Evolutionary conservation across 2,329 filamentous ascomycete species (phyloP), one percentile per base, ranked within the genome.

Genomic region (Setomelanomma holmii): DNA sequence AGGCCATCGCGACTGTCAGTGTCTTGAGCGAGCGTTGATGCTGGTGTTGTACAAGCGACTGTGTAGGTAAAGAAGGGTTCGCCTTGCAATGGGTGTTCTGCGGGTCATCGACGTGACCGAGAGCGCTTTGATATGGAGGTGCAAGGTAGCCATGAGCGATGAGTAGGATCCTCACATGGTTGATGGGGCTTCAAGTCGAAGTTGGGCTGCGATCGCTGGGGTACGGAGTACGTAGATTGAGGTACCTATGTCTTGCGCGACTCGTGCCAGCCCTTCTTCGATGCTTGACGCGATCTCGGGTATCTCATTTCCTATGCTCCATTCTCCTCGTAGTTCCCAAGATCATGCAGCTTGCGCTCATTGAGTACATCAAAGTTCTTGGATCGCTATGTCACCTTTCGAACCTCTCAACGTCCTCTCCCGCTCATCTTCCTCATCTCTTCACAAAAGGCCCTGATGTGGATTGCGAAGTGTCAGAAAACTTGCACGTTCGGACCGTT

Each of bases 1-100:
- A 61, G 23, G 55, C 57, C 57, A 60, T 60, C 8, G 35, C 24
- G n/a, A 48, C 49, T 33, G 40, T 17, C 10, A 40, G 17, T 35
- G 24, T 17, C 49, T 46, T 39, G 33, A 24, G 23, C 10, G 19
- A 41, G 24, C n/a, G 38, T 23, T 6, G 21, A 10, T 17, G 22
- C 10, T 42, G 40, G 21, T 42, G 21, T 42, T 22, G 21, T 22
- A 22, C 17, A 42, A 27, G 27, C 27, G 27, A 10, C 10, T 14
- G 27, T 30, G 27, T 30, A 10, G 10, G 3, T 30, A 14, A 30
- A 6, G 27, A 30, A 30, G 27, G 27, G 27, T 30, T 30, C 27
- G 27, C 27, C 27, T 30, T 30, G 27, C 27, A 10, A 8, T 30
- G 10, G n/a, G 14, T 30, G 27, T 30, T 30, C 27, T 30, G 27